Percentiles rank a stretch among this genome's conserved stretches.
Conservation (phyloP, 257 asterid genomes). For the Capsicum rhomboideum region DNA sequence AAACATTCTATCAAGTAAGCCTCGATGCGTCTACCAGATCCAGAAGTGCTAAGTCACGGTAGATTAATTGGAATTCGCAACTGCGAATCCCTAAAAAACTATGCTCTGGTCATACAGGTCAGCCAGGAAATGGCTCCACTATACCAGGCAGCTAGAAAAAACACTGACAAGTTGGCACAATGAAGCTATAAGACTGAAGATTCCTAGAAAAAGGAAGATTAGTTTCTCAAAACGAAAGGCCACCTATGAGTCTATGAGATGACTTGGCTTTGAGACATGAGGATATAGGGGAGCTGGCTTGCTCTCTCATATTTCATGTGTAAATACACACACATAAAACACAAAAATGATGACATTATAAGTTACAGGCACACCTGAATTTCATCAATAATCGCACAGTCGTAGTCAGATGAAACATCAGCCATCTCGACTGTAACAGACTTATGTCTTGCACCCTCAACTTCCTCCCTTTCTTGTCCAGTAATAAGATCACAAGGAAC, state of each 20-base stretch:
- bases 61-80: not conserved
- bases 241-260: not conserved
- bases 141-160: not conserved
- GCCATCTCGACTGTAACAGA: constrained; percentile 96
- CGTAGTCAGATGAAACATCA: constrained; percentile 55
- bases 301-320: not conserved
- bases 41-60: not conserved
- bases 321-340: not conserved
- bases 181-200: not conserved
- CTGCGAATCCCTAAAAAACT: not conserved
- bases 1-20: not conserved
- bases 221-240: not conserved
- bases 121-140: not conserved
- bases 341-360: not conserved
- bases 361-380: constrained; percentile 54
- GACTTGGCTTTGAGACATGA: not conserved
- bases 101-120: not conserved
- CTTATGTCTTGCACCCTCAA: constrained; percentile 83
- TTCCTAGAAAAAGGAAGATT: not conserved
- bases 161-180: not conserved
- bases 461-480: constrained; percentile 90
- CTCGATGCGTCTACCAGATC: not conserved
- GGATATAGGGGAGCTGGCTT: not conserved
- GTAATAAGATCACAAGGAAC: constrained; percentile 93
- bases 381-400: constrained; percentile 93